Evolutionary conservation across 192 early-diverging fungal genomes (phyloP).

Genomic region (Gamsiella multidivaricata): DNA sequence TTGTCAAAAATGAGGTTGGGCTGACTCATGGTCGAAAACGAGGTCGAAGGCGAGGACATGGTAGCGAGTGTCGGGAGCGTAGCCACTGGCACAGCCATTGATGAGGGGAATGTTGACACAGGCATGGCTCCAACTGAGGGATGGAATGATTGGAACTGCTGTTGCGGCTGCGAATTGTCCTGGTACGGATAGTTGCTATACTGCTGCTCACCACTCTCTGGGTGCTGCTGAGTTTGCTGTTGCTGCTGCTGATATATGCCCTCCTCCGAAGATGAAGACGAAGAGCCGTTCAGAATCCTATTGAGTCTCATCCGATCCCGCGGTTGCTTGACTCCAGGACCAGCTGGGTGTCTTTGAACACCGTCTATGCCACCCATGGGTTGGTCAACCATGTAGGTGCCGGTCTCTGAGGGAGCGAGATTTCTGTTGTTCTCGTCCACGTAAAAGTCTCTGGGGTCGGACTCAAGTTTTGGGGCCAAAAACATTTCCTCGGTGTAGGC

Average conservation of each 20-base stretch:
- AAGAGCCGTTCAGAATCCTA: constrained; percentile 34
- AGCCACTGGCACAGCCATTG: constrained; percentile 36
- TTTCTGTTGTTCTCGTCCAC: constrained; percentile 36
- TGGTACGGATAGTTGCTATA: constrained; percentile 26
- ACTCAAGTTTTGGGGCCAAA: constrained; percentile 39
- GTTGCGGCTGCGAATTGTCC: constrained; percentile 15
- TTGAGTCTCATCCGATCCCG: constrained; percentile 44
- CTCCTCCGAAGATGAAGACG: constrained; percentile 5
- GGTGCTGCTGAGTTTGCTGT: constrained; percentile 18
- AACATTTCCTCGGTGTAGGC: constrained; percentile 35
- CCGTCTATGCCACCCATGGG: background rate
- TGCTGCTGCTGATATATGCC: constrained; percentile 27
- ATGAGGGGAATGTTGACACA: constrained; percentile 37
- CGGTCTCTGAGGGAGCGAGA: constrained; percentile 11
- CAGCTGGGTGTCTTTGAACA: background rate
- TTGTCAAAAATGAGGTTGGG: constrained; percentile 39
- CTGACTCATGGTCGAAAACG: constrained; percentile 39
- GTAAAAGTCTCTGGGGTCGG: constrained; percentile 35
- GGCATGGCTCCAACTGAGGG: constrained; percentile 25
- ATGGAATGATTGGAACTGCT: constrained; percentile 40
- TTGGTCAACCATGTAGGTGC: constrained; percentile 43
- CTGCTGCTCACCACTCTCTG: constrained; percentile 7
- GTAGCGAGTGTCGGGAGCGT: constrained; percentile 45
- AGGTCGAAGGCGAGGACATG: constrained; percentile 47
- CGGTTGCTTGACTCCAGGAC: constrained; percentile 36